These are phyloP conservation scores for Entomortierella lignicola DNA, from an alignment of 192 early-diverging fungal genomes.

Conservation along the genomic window DNA sequence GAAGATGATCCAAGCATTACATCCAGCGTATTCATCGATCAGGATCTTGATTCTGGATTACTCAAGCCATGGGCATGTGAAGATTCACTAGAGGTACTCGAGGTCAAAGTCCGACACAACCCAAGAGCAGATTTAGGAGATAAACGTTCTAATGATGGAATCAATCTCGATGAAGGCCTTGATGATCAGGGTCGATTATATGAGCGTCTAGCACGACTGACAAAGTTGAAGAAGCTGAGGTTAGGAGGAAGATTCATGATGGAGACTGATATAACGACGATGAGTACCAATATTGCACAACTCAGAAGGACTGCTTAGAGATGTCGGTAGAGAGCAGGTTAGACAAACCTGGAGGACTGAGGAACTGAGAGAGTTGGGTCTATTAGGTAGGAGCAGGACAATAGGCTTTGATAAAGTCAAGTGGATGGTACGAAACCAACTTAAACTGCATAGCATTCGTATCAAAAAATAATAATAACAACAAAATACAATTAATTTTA, in stretches of 20 bases:
- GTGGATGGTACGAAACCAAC: slow-evolving; percentile 5
- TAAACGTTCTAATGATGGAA: background rate
- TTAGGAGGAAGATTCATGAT: background rate
- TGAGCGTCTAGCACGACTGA: slow-evolving; percentile 5
- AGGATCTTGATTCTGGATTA: background rate
- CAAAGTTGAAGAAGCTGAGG: background rate
- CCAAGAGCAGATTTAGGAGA: background rate
- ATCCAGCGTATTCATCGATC: background rate
- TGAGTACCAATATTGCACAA: no score
- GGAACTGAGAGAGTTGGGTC: background rate
- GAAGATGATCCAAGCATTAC: background rate
- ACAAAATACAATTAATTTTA: no score
- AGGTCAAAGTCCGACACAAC: background rate
- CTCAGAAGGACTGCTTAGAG: background rate
- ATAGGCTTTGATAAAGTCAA: background rate
- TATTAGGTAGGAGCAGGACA: background rate
- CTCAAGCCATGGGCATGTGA: slow-evolving; percentile 9
- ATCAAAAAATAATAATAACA: no score
- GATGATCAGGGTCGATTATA: background rate
- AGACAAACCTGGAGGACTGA: slow-evolving; percentile 1
- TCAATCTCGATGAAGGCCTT: no score
- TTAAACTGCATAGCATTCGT: background rate
- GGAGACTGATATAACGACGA: no score
- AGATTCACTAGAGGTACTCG: background rate
- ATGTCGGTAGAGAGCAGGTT: slow-evolving; percentile 4